Conservation (phyloP, 2,329 filamentous ascomycete genomes). For the Magnaporthales sp. region DNA sequence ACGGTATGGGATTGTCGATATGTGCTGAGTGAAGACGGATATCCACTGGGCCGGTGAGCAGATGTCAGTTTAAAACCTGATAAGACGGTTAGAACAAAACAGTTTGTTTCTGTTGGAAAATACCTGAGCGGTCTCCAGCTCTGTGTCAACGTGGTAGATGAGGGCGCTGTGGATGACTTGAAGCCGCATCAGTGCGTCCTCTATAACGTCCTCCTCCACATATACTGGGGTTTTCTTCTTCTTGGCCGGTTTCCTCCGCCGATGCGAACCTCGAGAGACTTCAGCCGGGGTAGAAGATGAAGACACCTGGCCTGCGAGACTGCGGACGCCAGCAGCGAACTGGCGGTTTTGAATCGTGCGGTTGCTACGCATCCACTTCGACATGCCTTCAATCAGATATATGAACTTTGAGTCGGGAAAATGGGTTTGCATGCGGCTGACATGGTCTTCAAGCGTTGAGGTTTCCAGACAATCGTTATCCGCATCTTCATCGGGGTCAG, state of each 20-base stretch:
- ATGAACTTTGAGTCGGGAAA: constrained; percentile 49
- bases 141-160: constrained; percentile 57
- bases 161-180: constrained; percentile 59
- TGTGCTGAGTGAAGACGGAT: constrained; percentile 65
- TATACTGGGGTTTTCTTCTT: constrained; percentile 26
- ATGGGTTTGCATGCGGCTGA: constrained; percentile 41
- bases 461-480: not conserved
- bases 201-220: constrained; percentile 59
- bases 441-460: constrained; percentile 43
- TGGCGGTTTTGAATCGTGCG: constrained; percentile 57
- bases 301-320: constrained; percentile 23
- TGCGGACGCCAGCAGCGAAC: constrained; percentile 56
- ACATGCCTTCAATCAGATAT: constrained; percentile 65
- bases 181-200: constrained; percentile 61
- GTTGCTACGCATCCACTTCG: constrained; percentile 59
- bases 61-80: not conserved
- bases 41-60: constrained; percentile 41
- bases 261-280: constrained; percentile 27
- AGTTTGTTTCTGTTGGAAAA: not conserved
- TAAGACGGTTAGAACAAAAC: not conserved
- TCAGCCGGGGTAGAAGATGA: constrained; percentile 5
- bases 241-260: constrained; percentile 22
- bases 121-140: constrained; percentile 54
- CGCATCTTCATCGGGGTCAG: not conserved
- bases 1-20: constrained; percentile 67